Conservation (phyloP, 1,284 basidiomycete species). For the Hortiboletus rubellus region DNA sequence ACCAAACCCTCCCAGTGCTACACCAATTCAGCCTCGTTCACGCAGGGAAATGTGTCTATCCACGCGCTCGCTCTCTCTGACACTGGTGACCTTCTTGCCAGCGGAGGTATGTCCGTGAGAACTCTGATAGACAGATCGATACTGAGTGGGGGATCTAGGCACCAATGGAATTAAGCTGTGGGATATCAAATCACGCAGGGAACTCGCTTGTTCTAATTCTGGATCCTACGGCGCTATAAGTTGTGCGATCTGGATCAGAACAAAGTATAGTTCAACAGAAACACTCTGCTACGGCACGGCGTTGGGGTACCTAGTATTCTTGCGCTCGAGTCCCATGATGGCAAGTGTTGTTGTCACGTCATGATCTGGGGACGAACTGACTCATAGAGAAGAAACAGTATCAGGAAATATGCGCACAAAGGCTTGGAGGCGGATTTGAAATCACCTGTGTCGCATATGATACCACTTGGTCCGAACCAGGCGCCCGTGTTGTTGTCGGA, state of each 20-base stretch:
- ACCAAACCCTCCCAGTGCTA: not conserved
- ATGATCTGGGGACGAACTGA: not conserved
- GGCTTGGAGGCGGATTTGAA: constrained; percentile 12
- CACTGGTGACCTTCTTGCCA: not conserved
- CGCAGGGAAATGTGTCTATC: not conserved
- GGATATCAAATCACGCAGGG: not conserved
- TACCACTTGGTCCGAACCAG: not conserved
- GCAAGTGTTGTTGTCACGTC: not conserved
- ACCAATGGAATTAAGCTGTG: not conserved
- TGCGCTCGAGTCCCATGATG: not conserved
- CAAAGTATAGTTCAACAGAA: not conserved
- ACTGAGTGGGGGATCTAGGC: not conserved
- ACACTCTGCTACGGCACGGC: constrained; percentile 11
- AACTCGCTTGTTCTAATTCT: not conserved
- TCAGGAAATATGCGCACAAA: constrained; percentile 8
- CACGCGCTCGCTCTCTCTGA: not conserved
- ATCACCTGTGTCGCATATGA: constrained; percentile 8
- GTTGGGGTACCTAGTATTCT: constrained; percentile 8
- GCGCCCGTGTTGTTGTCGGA: not conserved
- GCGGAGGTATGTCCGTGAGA: not conserved
- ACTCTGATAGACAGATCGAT: not conserved
- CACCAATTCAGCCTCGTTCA: not conserved
- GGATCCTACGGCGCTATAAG: constrained; percentile 1
- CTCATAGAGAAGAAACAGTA: not conserved
- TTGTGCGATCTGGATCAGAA: constrained; percentile 5